Conservation (phyloP, 2,329 filamentous ascomycete genomes). For the Trichoderma atrobrunneum region DNA sequence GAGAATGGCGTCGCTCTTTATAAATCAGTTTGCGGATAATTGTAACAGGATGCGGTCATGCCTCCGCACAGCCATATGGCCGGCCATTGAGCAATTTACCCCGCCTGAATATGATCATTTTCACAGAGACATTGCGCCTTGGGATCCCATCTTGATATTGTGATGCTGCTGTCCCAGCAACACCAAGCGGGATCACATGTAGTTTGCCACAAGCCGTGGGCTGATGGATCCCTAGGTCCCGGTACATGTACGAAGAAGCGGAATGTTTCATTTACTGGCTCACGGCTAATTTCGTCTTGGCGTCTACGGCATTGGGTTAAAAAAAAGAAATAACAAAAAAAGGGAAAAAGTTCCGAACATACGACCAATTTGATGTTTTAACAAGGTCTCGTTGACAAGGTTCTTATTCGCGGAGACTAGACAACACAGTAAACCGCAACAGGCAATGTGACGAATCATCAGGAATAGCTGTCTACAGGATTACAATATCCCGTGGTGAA, state of each 20-base stretch:
- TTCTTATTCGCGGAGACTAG: neutral
- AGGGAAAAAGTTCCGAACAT: neutral
- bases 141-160: neutral
- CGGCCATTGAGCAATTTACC: neutral
- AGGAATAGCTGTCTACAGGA: neutral
- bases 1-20: neutral
- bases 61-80: neutral
- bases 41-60: neutral
- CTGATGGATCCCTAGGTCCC: neutral
- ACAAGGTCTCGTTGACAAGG: neutral
- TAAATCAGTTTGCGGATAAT: slow-evolving; percentile 7
- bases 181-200: neutral
- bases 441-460: neutral
- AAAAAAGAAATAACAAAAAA: neutral
- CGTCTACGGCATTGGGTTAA: neutral
- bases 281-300: slow-evolving; percentile 16
- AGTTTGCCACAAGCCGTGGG: neutral
- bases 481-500: neutral
- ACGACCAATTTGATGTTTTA: neutral
- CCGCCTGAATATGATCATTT: neutral
- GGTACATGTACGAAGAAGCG: neutral
- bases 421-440: neutral
- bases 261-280: neutral
- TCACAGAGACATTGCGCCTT: neutral
- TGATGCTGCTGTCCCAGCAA: neutral